Evolutionary conservation across 2,329 filamentous ascomycete genomes (phyloP), one percentile per base, ranked within the genome.

Genomic region (Sodiomyces alkalinus): DNA sequence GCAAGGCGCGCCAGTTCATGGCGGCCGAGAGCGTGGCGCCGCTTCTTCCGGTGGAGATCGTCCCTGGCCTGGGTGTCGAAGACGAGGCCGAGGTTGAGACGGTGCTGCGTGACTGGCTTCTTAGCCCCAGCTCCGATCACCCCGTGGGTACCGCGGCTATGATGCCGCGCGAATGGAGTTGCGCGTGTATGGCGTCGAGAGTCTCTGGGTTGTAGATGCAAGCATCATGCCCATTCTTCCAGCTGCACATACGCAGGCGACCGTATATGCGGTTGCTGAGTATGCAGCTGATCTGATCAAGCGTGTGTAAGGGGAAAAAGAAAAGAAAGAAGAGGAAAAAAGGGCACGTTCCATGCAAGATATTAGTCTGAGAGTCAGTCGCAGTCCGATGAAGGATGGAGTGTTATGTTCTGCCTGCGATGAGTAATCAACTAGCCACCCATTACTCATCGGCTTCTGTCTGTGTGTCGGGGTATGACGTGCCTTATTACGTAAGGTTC

Each of bases 231-330:
- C 47, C n/a, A 17, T 49, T 1, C 43, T 44, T 15, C 39, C 39
- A 7, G 41, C 43, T 7, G 45, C 44, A 1, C 49, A 54, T 24
- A 41, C 48, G 2, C 45, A 48, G 22, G 41, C 43, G 1, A 45
- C 51, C 0, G 41, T 54, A 0, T 56, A 54, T 26, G 51, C 48
- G 4, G 46, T 55, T 9, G 52, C 52, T 0, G 47, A 50, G 25
- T 43, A 44, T 19, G 47, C 34, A 3, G 29, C 33, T 5, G 29
- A 32, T 7, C 27, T 36, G 9, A 33, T 36, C 26, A 36, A 30
- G 22, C n/a, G n/a, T n/a, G n/a, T n/a, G n/a, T n/a, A n/a, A n/a
- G n/a, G n/a, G n/a, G n/a, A n/a, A n/a, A n/a, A n/a, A n/a, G n/a
- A n/a, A n/a, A n/a, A n/a, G n/a, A n/a, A n/a, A n/a, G n/a, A n/a